Base-by-base conservation (phyloP, 2,329 filamentous ascomycete genomes). In the Diaporthe aspalathi region DNA sequence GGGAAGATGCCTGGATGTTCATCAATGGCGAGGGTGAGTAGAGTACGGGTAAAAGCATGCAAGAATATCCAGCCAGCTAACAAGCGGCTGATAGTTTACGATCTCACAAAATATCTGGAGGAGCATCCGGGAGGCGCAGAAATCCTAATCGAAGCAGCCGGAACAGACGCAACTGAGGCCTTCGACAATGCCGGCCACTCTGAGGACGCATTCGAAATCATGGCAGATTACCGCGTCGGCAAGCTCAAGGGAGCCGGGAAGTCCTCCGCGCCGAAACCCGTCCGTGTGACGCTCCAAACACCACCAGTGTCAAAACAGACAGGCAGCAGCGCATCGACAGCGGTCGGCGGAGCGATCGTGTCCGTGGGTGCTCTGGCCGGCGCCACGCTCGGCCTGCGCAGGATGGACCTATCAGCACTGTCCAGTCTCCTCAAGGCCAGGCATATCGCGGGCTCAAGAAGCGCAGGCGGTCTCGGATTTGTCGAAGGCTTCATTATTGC, bases 161-260 rank as follows among this genome's bases (percentile, higher is more conserved):
- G 94, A 70, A 90, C 91, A 76, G 93, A 96, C 81, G 91, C 92
- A 60, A 93, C 92, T 53, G 91, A 93, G 79, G 92, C 90, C 52
- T 96, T 95, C 77, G 93, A 96, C 82, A 92, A 95, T 77, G 93
- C 94, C 47, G 93, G 93, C 54, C 94, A 97, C 84, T 94, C 92
- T 57, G 92, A 94, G 29, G 85, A 86, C 69, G 84, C 84, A 3
- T 79, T 76, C 65, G 83, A 84, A 49, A 82, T 84, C 57, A 82
- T 86, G 79, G 78, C 77, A 2, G 72, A 77, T 16, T 83, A 79
- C 67, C 74, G 74, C 50, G 60, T 86, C 43, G 84, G 84, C 22
- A 79, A 77, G 38, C 77, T 83, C 69, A 81, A 80, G 67, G 81
- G 80, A n/a, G 67, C 60, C 9, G 40, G 60, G n/a, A 71, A 68